Evolutionary conservation across 2,329 filamentous ascomycete species (phyloP), one percentile per base, ranked within the genome.

Genomic region (Cucurbitaria berberidis): DNA sequence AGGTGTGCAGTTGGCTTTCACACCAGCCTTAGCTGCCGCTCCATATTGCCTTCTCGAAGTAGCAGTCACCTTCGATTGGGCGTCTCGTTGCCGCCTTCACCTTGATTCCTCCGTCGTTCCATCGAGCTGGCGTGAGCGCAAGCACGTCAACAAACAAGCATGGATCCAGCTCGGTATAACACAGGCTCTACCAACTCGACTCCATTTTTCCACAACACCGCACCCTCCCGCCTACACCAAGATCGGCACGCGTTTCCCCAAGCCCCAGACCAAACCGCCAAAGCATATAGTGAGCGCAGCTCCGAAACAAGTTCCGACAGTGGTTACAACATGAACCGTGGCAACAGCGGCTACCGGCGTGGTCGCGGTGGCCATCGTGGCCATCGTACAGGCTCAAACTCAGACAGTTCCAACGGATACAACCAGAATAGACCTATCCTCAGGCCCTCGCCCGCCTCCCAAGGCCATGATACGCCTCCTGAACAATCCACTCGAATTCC

Each of bases 381-480:
- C 19, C n/a, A n/a, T n/a, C n/a, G n/a, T n/a, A n/a, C n/a, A n/a
- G n/a, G n/a, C n/a, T n/a, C n/a, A n/a, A 66, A 59, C 49, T 63
- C 64, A 2, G 49, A 53, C 36, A 55, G 53, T 43, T 62, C 61
- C 10, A 49, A 44, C 6, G 55, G 52, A 11, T 15, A 26, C 10
- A 39, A 45, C 22, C 24, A 24, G 4, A 45, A 49, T 21, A 41
- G 54, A 9, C 55, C 60, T 16, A 49, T 45, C 13, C 34, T 60
- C 9, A 58, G 16, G 16, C 26, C 39, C 1, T 16, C 39, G 0
- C 18, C 47, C 24, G 35, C 27, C 7, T 30, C 40, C 7, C 29
- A 39, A 27, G 45, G 19, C 13, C 15, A 42, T 36, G n/a, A n/a
- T 1, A 38, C n/a, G 16, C 47, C 53, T 40, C 36, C 57, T 5